These are phyloP conservation scores for Colletotrichum truncatum DNA, from an alignment of 2,329 filamentous ascomycete genomes.

Conservation along the genomic window DNA sequence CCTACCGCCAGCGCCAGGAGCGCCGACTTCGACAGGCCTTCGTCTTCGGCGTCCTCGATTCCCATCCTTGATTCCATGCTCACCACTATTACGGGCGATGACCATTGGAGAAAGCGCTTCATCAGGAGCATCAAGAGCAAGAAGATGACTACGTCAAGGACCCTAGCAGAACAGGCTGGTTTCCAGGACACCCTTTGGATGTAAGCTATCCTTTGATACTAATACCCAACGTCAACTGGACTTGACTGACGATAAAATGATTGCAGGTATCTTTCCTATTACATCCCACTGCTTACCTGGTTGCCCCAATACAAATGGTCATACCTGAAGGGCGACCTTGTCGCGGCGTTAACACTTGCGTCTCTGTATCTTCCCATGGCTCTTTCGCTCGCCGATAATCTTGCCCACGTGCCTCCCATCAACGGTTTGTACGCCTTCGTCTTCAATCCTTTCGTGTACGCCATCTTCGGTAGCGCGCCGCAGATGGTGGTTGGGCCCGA, in stretches of 20 bases:
- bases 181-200: slow-evolving; percentile 78
- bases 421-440: slow-evolving; percentile 95
- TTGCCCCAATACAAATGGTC: slow-evolving; percentile 84
- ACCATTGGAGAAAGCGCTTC: slow-evolving; percentile 60
- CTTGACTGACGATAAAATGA: not conserved
- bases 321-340: slow-evolving; percentile 85
- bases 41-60: slow-evolving; percentile 41
- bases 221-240: not conserved
- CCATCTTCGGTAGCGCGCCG: slow-evolving; percentile 88
- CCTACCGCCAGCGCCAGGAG: slow-evolving; percentile 47
- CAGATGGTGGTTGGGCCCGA: slow-evolving; percentile 96
- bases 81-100: slow-evolving; percentile 47
- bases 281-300: slow-evolving; percentile 92
- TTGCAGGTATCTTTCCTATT: slow-evolving; percentile 86
- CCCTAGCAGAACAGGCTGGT: slow-evolving; percentile 76
- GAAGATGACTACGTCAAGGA: slow-evolving; percentile 78
- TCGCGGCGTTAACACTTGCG: slow-evolving; percentile 94
- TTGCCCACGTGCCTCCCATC: slow-evolving; percentile 91
- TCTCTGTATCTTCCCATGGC: slow-evolving; percentile 99
- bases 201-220: slow-evolving; percentile 56
- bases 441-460: slow-evolving; percentile 91
- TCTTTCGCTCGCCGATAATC: slow-evolving; percentile 89
- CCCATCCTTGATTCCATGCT: slow-evolving; percentile 50
- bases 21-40: slow-evolving; percentile 43
- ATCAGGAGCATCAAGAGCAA: slow-evolving; percentile 64